A percentile compares a stretch with the other conserved stretches of the same genome.
phyloP scores from a whole-genome alignment of 768 basidiomycete species.

The Kwoniella pini region DNA sequence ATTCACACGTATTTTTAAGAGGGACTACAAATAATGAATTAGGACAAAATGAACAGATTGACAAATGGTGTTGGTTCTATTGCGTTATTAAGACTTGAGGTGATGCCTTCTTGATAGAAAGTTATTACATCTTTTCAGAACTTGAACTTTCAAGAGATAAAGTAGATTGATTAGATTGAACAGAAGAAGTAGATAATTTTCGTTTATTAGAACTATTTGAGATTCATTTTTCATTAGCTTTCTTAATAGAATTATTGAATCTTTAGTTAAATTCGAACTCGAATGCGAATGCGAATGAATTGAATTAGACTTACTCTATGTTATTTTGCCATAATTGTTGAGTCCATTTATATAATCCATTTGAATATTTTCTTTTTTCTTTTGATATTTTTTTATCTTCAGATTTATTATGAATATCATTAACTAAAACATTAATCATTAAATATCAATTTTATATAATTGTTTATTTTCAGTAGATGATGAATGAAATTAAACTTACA shows the following conservation, averaged over 20 bases:
- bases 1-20: no score
- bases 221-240: no score
- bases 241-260: not conserved
- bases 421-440: no score
- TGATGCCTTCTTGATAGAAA: no score
- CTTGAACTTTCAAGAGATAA: not conserved
- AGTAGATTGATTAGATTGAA: not conserved
- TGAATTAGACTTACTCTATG: slow-evolving; percentile 17
- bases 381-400: slow-evolving; percentile 4
- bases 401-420: not conserved
- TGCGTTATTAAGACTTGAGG: no score
- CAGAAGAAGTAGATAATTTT: slow-evolving; percentile 12
- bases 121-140: no score
- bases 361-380: slow-evolving; percentile 17
- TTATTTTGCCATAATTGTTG: slow-evolving; percentile 21
- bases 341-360: slow-evolving; percentile 15
- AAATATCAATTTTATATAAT: no score
- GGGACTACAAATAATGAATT: no score
- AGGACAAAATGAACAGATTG: no score
- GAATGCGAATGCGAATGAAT: not conserved
- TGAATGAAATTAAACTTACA: no score
- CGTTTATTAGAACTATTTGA: slow-evolving; percentile 1
- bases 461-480: no score
- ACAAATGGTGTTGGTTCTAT: no score
- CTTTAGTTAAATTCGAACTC: not conserved